A percentile compares a stretch with the other conserved stretches of the same genome.
These are phyloP conservation scores for Saraca asoca DNA, from an alignment of 331 rosid species.

Conservation along the genomic window DNA sequence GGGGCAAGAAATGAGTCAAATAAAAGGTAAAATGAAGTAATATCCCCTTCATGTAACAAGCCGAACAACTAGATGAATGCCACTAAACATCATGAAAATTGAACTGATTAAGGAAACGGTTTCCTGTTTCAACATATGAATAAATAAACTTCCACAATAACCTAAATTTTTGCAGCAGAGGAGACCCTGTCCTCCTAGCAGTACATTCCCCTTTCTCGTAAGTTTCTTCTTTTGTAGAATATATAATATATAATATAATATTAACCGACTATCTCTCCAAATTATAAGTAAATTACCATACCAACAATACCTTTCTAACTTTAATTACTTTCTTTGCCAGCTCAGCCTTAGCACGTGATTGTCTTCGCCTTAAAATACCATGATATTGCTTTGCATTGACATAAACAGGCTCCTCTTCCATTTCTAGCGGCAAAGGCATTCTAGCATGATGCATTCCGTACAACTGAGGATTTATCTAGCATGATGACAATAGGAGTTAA, in stretches of 20 bases:
- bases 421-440: constrained; percentile 84
- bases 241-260: not conserved
- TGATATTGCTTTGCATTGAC: constrained; percentile 95
- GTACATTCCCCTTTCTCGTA: not conserved
- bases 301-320: constrained; percentile 67
- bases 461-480: constrained; percentile 64
- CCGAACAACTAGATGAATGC: too few species aligned
- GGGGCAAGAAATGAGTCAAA: constrained; percentile 8
- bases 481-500: constrained; percentile 34
- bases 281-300: not conserved
- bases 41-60: too few species aligned
- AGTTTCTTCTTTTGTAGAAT: not conserved
- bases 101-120: not conserved
- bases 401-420: constrained; percentile 91
- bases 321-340: constrained; percentile 67
- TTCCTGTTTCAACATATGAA: not conserved
- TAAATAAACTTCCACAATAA: not conserved
- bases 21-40: not conserved
- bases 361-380: constrained; percentile 87
- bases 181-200: not conserved
- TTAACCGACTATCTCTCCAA: not conserved
- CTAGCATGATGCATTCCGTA: constrained; percentile 71
- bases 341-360: constrained; percentile 90
- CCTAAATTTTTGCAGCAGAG: not conserved
- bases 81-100: not conserved